Percentiles rank a stretch among this genome's conserved stretches.
phyloP scores from a whole-genome alignment of 768 basidiomycete genomes.

The Lentinula raphanica region DNA sequence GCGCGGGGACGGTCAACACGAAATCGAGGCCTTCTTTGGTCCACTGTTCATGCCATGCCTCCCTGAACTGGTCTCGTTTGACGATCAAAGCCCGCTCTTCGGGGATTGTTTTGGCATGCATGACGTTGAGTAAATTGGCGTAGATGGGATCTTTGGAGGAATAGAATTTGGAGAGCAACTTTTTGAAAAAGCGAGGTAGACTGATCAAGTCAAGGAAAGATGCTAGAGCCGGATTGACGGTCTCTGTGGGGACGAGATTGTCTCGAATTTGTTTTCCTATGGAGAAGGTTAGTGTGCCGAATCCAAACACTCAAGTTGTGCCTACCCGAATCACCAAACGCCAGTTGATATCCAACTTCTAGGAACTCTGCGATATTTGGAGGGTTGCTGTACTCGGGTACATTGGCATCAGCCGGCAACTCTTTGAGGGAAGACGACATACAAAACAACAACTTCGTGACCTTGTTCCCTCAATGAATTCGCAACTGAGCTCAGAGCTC shows the following conservation, averaged over 20 bases:
- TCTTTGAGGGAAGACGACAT: conserved; percentile 15
- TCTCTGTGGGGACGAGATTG: conserved; percentile 28
- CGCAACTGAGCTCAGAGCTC: conserved; percentile 48
- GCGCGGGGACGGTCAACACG: conserved; percentile 55
- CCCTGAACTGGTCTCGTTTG: conserved; percentile 37
- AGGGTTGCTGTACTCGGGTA: conserved; percentile 23
- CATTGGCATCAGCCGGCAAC: conserved; percentile 7
- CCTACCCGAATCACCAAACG: conserved; percentile 54
- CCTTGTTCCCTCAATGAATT: conserved; percentile 52
- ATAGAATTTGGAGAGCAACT: conserved; percentile 34
- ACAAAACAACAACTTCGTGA: conserved; percentile 64
- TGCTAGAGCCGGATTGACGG: conserved; percentile 25
- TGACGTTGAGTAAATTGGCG: conserved; percentile 30
- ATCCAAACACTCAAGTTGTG: conserved; percentile 5
- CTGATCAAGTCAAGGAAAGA: conserved; percentile 12
- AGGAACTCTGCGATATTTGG: conserved; percentile 49
- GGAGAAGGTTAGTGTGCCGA: background rate
- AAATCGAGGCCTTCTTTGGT: conserved; percentile 52
- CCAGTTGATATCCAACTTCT: conserved; percentile 46
- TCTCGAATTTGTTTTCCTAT: conserved; percentile 42
- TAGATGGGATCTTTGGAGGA: conserved; percentile 33
- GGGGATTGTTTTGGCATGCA: conserved; percentile 42
- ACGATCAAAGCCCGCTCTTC: conserved; percentile 48
- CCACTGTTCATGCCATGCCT: conserved; percentile 43
- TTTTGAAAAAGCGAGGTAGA: conserved; percentile 31